Base-by-base conservation (phyloP, 495 filamentous ascomycete species). In the Staphylotrichum tortipilum region DNA sequence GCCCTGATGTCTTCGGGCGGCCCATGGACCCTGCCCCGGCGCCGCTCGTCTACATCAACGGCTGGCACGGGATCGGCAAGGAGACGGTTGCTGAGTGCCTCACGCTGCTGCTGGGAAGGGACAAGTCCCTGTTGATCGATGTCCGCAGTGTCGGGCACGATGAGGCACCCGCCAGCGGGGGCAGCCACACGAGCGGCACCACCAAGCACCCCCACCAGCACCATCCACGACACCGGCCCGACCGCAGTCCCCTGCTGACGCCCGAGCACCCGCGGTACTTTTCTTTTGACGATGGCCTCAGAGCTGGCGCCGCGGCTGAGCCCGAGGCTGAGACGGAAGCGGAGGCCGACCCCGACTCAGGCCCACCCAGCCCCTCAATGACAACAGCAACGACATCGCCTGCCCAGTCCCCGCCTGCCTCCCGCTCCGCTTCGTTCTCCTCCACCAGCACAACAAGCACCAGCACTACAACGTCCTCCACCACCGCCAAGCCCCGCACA, bases 1-100 rank as follows among this genome's bases (percentile, higher is more conserved):
- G 47, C 7, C 40, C 38, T 5, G 23, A 47, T 21, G 29, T 58
- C 28, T 55, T 58, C 19, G 33, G 44, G 15, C 55, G 58, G 19
- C 55, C 51, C 7, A 55, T 56, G 46, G 48, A 46, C 23, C 56
- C 55, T 1, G 39, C 33, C 31, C 60, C 62, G 0, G 55, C 51
- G 6, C 62, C 62, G 26, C 48, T 65, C 18, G 47, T 65, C 6
- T 56, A 48, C 37, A 63, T 65, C 50, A 65, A 65, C 44, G 62
- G 62, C 36, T 49, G 48, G 53, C 55, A 49, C 4, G 62, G 59
- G 43, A 58, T 60, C 17, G 62, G 62, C 23, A 63, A 65, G 52
- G 42, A 58, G 29, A 54, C 60, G 3, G 56, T 61, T 3, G 60
- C 60, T 41, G 60, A 63, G 50, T 56, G 50, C 19, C 52, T 65